Evolutionary conservation across 2,329 filamentous ascomycete genomes (phyloP), one percentile per base, ranked within the genome.

Genomic region (Fusarium drepaniforme): DNA sequence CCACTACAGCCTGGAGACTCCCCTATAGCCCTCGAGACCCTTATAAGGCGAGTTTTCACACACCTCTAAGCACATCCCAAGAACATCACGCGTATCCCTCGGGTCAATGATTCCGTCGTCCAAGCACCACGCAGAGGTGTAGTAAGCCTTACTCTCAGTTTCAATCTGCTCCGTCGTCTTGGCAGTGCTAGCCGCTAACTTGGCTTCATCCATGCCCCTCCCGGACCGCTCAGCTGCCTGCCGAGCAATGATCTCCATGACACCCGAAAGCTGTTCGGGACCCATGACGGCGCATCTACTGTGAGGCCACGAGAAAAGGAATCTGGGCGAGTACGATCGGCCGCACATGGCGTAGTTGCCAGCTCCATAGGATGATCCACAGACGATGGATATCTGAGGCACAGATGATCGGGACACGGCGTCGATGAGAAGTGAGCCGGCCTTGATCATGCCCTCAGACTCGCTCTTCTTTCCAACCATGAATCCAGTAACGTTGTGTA

Each of bases 401-500:
- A 59, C 56, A 5, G n/a, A 23, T 6, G 56, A 59, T 18, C 56
- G 25, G 4, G n/a, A 23, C n/a, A 59, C 56, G 21, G 56, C 56
- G n/a, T 21, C n/a, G 8, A 59, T 28, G 37, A 59, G 25, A 13
- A 23, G 35, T 2, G 56, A 21, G 3, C 56, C 56, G 4, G n/a
- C 25, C 21, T 61, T 61, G 37, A 61, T 61, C 13, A 61, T 61
- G 8, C 58, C 58, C 30, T 61, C 58, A 0, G n/a, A 18, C 15
- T 61, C 58, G 15, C n/a, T 25, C 21, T 44, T 42, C 18, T 21
- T 25, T 5, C 58, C 58, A 16, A 61, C 58, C 58, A 61, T 61
- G 38, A 61, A 61, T 3, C 58, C 58, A 28, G 58, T 61, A 12
- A 61, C 58, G 8, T 61, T 61, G 23, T 61, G 58, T 18, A 61